A percentile compares a stretch with the other conserved stretches of the same genome.
Evolutionary conservation across 2,329 filamentous ascomycete genomes (phyloP).

Genomic region (Neodidymelliopsis sp.): DNA sequence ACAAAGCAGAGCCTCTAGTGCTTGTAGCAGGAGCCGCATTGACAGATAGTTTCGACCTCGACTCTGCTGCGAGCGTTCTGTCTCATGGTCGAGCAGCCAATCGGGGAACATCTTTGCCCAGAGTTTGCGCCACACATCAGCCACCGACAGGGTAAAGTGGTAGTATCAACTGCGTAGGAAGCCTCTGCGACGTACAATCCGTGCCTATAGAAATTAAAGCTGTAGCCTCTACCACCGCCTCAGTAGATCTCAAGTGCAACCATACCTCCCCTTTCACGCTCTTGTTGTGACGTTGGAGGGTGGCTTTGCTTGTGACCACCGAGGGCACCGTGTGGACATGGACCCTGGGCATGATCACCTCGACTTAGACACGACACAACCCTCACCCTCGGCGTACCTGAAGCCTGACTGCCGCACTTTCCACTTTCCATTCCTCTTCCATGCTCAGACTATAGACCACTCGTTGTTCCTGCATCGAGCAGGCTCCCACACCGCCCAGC

Average conservation of each 20-base stretch:
- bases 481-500: constrained; percentile 42
- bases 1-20: too few relatives aligned
- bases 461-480: constrained; percentile 42
- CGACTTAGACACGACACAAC: constrained; percentile 29
- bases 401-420: constrained; percentile 18
- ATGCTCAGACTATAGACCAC: constrained; percentile 44
- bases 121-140: constrained; percentile 19
- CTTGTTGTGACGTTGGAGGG: constrained; percentile 33
- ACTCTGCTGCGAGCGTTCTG: constrained; percentile 21
- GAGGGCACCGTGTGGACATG: constrained; percentile 17
- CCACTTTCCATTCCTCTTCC: constrained; percentile 22
- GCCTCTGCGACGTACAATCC: neutral
- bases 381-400: constrained; percentile 21
- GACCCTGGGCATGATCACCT: constrained; percentile 23
- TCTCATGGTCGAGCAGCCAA: constrained; percentile 11
- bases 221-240: neutral
- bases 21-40: constrained; percentile 4
- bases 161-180: neutral
- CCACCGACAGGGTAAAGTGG: constrained; percentile 1
- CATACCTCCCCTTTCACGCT: neutral
- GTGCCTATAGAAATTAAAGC: neutral
- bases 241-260: neutral
- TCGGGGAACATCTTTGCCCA: constrained; percentile 9
- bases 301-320: constrained; percentile 39
- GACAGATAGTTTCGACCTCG: constrained; percentile 7